Conservation (phyloP, 257 asterid species). For the Solanum neorickii region DNA sequence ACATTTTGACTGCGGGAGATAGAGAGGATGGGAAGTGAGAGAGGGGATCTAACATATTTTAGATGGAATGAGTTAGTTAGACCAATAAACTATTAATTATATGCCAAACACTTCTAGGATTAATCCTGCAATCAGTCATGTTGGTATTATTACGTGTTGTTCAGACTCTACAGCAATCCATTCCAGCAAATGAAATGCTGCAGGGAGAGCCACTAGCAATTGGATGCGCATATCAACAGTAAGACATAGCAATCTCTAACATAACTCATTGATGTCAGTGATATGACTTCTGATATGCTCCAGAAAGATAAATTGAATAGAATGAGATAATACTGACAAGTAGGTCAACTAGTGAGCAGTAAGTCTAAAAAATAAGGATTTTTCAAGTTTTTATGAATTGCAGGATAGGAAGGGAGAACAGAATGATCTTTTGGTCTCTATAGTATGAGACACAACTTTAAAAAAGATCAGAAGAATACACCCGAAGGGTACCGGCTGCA, state of each 20-base stretch:
- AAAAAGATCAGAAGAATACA: not conserved
- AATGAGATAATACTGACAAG: not conserved
- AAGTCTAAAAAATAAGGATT: not conserved
- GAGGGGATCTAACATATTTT: not conserved
- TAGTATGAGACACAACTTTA: not conserved
- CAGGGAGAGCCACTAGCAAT: not conserved
- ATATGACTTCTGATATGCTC: not conserved
- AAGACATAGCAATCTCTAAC: not conserved
- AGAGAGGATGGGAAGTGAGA: not conserved
- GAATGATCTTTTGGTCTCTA: not conserved
- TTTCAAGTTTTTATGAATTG: not conserved
- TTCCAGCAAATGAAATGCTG: not conserved
- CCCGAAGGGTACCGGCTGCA: not conserved
- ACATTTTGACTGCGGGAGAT: not conserved
- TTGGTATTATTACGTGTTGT: not conserved
- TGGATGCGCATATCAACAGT: not conserved
- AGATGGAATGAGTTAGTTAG: not conserved
- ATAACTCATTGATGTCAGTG: not conserved
- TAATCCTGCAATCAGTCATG: not conserved
- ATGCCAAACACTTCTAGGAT: not conserved
- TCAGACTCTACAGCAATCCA: not conserved
- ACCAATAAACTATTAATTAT: not conserved
- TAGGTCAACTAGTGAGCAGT: not conserved
- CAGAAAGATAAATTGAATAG: not conserved
- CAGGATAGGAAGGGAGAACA: not conserved